phyloP scores from a whole-genome alignment of 208 protist species.

The Wallacemonas sp. region DNA sequence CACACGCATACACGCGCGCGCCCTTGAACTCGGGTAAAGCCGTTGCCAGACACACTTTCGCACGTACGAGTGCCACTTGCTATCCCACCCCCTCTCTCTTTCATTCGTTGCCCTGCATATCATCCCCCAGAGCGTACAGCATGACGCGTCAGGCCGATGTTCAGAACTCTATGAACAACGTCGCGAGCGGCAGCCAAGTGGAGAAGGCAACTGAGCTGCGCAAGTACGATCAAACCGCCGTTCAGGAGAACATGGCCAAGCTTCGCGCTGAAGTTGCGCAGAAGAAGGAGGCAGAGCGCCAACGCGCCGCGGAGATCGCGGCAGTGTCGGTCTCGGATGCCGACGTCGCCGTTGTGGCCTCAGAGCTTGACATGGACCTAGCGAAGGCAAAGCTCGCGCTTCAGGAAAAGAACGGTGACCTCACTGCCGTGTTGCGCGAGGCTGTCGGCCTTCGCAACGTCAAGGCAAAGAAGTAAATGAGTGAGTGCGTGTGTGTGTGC shows the following conservation, averaged over 20 bases:
- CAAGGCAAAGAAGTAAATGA: slow-evolving; percentile 42
- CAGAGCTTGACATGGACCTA: slow-evolving; percentile 29
- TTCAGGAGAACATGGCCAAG: slow-evolving; percentile 69
- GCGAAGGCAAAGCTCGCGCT: slow-evolving; percentile 40
- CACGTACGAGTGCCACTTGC: no score
- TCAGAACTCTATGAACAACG: slow-evolving; percentile 74
- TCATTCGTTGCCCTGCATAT: no score
- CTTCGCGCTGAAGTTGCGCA: slow-evolving; percentile 56
- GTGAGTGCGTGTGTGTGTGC: not conserved
- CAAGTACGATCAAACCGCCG: slow-evolving; percentile 67
- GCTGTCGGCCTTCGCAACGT: slow-evolving; percentile 44
- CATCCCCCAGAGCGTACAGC: no score
- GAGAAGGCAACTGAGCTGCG: slow-evolving; percentile 73
- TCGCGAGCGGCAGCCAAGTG: slow-evolving; percentile 37
- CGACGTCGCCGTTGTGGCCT: slow-evolving; percentile 52
- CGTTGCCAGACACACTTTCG: no score
- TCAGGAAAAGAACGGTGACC: slow-evolving; percentile 59
- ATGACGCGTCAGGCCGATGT: slow-evolving; percentile 76
- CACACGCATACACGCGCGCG: no score
- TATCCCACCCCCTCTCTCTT: no score
- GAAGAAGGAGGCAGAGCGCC: slow-evolving; percentile 57
- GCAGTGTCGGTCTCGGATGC: slow-evolving; percentile 34
- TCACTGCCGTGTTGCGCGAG: slow-evolving; percentile 57
- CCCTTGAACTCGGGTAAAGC: no score
- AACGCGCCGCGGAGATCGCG: slow-evolving; percentile 46